Evolutionary conservation across 169 alveolate genomes (phyloP).

Genomic region (Blepharisma undulans): DNA sequence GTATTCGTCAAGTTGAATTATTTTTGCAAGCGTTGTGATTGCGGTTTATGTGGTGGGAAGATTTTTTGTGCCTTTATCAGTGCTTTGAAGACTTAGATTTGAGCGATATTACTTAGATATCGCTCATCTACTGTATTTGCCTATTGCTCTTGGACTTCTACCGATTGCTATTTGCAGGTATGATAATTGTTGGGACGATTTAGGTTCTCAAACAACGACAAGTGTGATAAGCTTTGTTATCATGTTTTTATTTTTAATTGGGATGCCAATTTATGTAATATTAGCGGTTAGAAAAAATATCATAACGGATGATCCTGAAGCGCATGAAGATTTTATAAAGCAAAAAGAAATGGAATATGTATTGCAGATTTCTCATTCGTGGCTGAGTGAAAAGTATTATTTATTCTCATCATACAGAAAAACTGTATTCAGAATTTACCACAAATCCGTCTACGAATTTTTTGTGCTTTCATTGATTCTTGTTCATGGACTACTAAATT

Average conservation of each 20-base stretch:
- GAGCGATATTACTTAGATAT: slow-evolving; percentile 13
- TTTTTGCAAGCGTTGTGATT: neutral
- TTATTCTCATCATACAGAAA: neutral
- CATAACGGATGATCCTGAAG: neutral
- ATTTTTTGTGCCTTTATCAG: neutral
- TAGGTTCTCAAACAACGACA: neutral
- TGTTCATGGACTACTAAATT: neutral
- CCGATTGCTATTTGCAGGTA: slow-evolving; percentile 9
- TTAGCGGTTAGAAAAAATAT: neutral
- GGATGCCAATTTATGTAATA: slow-evolving; percentile 4
- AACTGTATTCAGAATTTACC: neutral
- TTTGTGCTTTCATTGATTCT: neutral
- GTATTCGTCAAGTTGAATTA: neutral
- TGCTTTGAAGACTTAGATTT: neutral
- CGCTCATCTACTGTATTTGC: neutral
- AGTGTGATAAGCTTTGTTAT: neutral
- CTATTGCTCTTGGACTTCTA: neutral
- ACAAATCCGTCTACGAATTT: neutral
- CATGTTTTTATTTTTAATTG: neutral
- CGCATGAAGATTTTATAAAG: neutral
- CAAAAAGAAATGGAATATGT: slow-evolving; percentile 26
- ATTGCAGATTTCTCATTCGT: neutral
- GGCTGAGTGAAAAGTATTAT: slow-evolving; percentile 12
- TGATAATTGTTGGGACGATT: neutral
- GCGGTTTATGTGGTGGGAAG: neutral